These are phyloP conservation scores for Tilletia caries DNA, from an alignment of 1,284 basidiomycete genomes.

Conservation along the genomic window DNA sequence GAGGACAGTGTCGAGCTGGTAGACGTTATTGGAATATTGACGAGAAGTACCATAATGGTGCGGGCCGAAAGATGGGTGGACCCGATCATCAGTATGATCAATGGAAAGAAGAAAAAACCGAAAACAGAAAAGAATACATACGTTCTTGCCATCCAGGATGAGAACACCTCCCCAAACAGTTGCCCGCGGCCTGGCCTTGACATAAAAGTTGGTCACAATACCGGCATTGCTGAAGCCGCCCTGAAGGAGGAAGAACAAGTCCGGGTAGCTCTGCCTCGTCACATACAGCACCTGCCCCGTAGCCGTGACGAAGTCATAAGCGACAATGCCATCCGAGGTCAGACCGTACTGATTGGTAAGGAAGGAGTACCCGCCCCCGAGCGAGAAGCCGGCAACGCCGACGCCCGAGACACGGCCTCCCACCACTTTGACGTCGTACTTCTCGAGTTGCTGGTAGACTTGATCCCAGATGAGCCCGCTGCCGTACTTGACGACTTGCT, in stretches of 20 bases:
- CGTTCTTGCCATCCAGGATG: slow-evolving; percentile 9
- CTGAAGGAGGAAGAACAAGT: slow-evolving; percentile 21
- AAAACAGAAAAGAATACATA: background rate
- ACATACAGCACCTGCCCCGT: background rate
- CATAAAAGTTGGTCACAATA: slow-evolving; percentile 12
- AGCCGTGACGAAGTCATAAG: slow-evolving; percentile 13
- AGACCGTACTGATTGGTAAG: slow-evolving; percentile 21
- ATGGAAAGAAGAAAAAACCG: too few species aligned
- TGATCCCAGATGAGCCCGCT: slow-evolving; percentile 63
- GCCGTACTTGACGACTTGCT: slow-evolving; percentile 59
- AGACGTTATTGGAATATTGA: too few species aligned
- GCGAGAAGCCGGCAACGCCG: slow-evolving; percentile 23
- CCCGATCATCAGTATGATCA: too few species aligned
- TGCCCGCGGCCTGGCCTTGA: slow-evolving; percentile 16
- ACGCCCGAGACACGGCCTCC: slow-evolving; percentile 60
- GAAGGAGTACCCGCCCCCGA: slow-evolving; percentile 27
- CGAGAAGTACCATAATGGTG: too few species aligned
- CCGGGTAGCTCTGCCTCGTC: slow-evolving; percentile 6
- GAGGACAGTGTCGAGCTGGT: slow-evolving; percentile 12
- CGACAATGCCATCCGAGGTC: background rate
- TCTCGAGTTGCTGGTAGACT: slow-evolving; percentile 60
- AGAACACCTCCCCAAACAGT: slow-evolving; percentile 15
- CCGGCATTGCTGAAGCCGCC: slow-evolving; percentile 19
- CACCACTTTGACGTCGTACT: slow-evolving; percentile 59
- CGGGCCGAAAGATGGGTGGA: too few species aligned